Percentiles rank a stretch among this genome's conserved stretches.
phyloP scores from a whole-genome alignment of 1,139 yeast species.

The Yamadazyma oceani region DNA sequence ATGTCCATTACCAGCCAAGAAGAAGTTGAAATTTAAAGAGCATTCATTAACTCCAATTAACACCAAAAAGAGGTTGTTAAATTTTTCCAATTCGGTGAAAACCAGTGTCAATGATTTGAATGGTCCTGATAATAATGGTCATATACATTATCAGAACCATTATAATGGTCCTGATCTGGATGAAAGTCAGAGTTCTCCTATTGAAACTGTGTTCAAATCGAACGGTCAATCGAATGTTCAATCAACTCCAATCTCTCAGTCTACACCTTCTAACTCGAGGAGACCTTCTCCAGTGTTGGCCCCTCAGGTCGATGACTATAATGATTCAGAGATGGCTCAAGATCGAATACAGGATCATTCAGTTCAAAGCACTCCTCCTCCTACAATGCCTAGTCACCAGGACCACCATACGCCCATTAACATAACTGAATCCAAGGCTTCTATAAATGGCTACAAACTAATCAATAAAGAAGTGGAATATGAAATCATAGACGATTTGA shows the following conservation, averaged over 20 bases:
- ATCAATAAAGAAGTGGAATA: conserved; percentile 24
- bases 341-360: not conserved
- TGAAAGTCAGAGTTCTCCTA: conserved; percentile 11
- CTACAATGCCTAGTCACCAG: not conserved
- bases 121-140: no score
- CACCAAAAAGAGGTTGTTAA: conserved; percentile 20
- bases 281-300: conserved; percentile 21
- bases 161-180: conserved; percentile 13
- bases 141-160: conserved; percentile 8
- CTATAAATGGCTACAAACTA: conserved; percentile 37
- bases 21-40: conserved; percentile 26
- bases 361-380: not conserved
- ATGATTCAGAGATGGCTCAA: no score
- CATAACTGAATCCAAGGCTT: conserved; percentile 24
- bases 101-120: conserved; percentile 19
- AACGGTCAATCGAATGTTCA: conserved; percentile 9
- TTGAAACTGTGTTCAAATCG: conserved; percentile 6
- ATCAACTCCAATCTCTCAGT: conserved; percentile 35
- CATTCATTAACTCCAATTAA: conserved; percentile 14
- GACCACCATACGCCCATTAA: conserved; percentile 7
- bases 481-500: conserved; percentile 16
- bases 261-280: conserved; percentile 35
- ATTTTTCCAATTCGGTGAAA: conserved; percentile 26
- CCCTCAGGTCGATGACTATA: conserved; percentile 2
- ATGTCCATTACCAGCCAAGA: conserved; percentile 35